These are phyloP conservation scores for Elongisporangium anandrum DNA, from an alignment of 352 stramenopile genomes.

Conservation along the genomic window DNA sequence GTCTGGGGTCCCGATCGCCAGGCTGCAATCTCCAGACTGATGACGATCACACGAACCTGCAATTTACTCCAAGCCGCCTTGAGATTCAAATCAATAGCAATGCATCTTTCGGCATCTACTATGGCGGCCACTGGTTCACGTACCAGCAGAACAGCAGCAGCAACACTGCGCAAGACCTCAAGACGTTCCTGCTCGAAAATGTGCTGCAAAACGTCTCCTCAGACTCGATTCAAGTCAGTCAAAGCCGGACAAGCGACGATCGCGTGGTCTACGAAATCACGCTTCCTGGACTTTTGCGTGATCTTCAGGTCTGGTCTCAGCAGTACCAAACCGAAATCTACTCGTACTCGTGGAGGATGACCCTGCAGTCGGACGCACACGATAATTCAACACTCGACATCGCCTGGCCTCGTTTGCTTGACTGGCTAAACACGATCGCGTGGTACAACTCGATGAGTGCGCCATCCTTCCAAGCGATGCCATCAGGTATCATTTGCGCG, in stretches of 20 bases:
- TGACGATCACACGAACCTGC: background rate
- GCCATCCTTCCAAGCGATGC: background rate
- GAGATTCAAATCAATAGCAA: background rate
- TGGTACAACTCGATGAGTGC: background rate
- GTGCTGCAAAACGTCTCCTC: background rate
- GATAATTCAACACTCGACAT: background rate
- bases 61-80: background rate
- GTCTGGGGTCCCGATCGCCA: conserved; percentile 11
- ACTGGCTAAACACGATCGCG: conserved; percentile 4
- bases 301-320: background rate
- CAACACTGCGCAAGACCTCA: background rate
- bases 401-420: conserved; percentile 1
- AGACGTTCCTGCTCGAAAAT: background rate
- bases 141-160: background rate
- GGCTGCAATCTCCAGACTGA: conserved; percentile 16
- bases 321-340: background rate
- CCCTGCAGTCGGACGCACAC: background rate
- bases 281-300: background rate
- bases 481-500: conserved; percentile 1
- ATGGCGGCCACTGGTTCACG: background rate
- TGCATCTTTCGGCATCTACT: background rate
- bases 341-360: background rate
- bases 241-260: background rate
- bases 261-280: background rate
- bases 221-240: background rate